Evolutionary conservation across 768 basidiomycete species (phyloP).

Genomic region (Antrodiella citrinella): DNA sequence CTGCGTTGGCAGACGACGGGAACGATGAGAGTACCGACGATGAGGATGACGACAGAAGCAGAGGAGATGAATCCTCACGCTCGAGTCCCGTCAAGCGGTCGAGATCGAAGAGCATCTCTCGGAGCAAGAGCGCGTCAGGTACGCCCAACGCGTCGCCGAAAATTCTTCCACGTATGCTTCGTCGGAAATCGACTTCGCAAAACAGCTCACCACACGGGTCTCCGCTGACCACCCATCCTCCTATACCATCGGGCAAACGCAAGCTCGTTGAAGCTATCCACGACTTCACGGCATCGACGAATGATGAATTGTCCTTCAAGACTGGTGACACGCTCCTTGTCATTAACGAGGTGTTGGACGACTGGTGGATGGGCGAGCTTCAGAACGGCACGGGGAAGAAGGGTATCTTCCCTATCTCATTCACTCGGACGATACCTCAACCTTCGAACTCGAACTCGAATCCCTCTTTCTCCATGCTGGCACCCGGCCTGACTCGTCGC

Average conservation of each 20-base stretch:
- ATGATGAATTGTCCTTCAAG: slow-evolving; percentile 73
- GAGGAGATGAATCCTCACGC: slow-evolving; percentile 4
- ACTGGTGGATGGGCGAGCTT: slow-evolving; percentile 86
- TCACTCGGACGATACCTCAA: slow-evolving; percentile 30
- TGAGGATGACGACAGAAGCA: slow-evolving; percentile 10
- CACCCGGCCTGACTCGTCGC: background rate
- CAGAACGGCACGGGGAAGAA: slow-evolving; percentile 39
- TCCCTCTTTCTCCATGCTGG: background rate
- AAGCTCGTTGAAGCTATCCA: slow-evolving; percentile 59
- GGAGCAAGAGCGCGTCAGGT: slow-evolving; percentile 11
- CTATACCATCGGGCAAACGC: slow-evolving; percentile 3
- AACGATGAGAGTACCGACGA: slow-evolving; percentile 22
- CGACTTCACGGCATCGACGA: slow-evolving; percentile 58
- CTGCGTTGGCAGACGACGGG: slow-evolving; percentile 38
- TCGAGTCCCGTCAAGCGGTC: slow-evolving; percentile 5
- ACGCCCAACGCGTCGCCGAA: slow-evolving; percentile 15
- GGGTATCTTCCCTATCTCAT: slow-evolving; percentile 77
- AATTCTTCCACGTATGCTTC: slow-evolving; percentile 34
- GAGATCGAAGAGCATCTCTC: slow-evolving; percentile 4
- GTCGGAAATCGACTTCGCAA: slow-evolving; percentile 34
- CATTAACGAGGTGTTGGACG: slow-evolving; percentile 74
- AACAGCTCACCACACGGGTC: background rate
- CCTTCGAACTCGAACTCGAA: background rate
- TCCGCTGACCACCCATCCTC: slow-evolving; percentile 26
- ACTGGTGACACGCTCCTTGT: slow-evolving; percentile 71